phyloP scores from a whole-genome alignment of 1,284 basidiomycete genomes.

The Tylopilus sp. region DNA sequence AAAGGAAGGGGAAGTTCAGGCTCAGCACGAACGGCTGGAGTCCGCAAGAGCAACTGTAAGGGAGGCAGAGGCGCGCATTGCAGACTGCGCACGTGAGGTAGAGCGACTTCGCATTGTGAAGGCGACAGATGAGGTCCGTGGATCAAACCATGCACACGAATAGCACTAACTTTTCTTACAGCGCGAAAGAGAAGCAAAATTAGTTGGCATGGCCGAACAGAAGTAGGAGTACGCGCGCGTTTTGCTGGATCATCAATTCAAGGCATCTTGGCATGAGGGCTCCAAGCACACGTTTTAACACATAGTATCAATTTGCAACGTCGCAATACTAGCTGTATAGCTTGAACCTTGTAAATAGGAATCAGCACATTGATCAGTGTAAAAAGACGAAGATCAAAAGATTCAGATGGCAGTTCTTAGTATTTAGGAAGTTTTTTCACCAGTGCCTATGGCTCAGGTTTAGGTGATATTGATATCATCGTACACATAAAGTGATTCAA shows the following conservation, averaged over 20 bases:
- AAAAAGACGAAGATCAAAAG: conserved; percentile 5
- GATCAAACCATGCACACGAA: not conserved
- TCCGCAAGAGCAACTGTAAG: conserved; percentile 42
- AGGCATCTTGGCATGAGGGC: not conserved
- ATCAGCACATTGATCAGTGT: conserved; percentile 22
- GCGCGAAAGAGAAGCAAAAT: conserved; percentile 44
- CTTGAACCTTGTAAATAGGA: conserved; percentile 2
- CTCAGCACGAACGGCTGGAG: conserved; percentile 44
- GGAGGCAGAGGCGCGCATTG: conserved; percentile 37
- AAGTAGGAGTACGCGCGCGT: conserved; percentile 15
- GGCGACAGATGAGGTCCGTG: conserved; percentile 44
- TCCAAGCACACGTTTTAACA: not conserved
- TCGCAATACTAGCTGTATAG: conserved; percentile 2
- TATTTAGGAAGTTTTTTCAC: conserved; percentile 39
- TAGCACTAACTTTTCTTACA: conserved; percentile 25
- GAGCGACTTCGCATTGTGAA: conserved; percentile 44
- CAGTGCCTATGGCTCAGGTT: conserved; percentile 43
- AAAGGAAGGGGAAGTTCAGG: conserved; percentile 37
- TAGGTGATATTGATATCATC: conserved; percentile 39
- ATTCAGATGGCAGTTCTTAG: conserved; percentile 48
- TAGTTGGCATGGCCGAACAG: conserved; percentile 24
- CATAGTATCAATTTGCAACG: conserved; percentile 1
- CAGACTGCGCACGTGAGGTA: conserved; percentile 44
- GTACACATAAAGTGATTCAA: conserved; percentile 1
- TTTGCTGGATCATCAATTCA: too few species aligned